Evolutionary conservation across 345 rosid genomes (phyloP).

Genomic region (Sisymbrium irio): DNA sequence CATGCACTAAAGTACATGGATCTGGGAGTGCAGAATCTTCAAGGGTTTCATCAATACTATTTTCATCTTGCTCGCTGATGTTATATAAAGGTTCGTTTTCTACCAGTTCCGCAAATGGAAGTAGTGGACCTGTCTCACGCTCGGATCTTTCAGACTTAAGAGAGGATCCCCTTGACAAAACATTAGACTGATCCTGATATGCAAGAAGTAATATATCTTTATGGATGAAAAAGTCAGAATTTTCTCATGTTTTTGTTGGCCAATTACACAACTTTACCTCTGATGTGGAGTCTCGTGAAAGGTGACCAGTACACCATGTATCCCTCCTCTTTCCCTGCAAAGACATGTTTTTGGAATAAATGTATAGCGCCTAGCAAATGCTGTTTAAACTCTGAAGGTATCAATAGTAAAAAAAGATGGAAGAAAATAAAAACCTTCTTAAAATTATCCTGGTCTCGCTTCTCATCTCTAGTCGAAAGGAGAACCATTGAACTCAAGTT

Average conservation of each 20-base stretch:
- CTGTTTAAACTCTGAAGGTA: neutral
- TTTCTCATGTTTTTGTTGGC: neutral
- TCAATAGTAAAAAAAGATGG: neutral
- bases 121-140: constrained; percentile 57
- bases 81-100: constrained; percentile 41
- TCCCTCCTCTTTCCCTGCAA: constrained; percentile 82
- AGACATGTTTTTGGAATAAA: neutral
- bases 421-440: constrained; percentile 56
- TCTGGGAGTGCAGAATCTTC: constrained; percentile 60
- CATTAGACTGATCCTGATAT: constrained; percentile 44
- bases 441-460: constrained; percentile 44
- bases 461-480: constrained; percentile 72
- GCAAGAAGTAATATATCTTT: constrained; percentile 14
- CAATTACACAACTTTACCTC: constrained; percentile 25
- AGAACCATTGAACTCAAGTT: constrained; percentile 90
- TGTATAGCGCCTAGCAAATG: neutral
- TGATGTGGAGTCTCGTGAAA: constrained; percentile 46
- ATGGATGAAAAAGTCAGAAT: constrained; percentile 14
- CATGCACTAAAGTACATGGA: constrained; percentile 69
- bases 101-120: constrained; percentile 69
- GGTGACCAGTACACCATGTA: constrained; percentile 83
- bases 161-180: constrained; percentile 50
- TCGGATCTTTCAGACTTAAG: constrained; percentile 41
- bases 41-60: constrained; percentile 24
- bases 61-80: constrained; percentile 42